Percentiles rank a stretch among this genome's conserved stretches.
These are phyloP conservation scores for Aureobasidium sp. DNA, from an alignment of 2,329 filamentous ascomycete genomes.

Conservation along the genomic window DNA sequence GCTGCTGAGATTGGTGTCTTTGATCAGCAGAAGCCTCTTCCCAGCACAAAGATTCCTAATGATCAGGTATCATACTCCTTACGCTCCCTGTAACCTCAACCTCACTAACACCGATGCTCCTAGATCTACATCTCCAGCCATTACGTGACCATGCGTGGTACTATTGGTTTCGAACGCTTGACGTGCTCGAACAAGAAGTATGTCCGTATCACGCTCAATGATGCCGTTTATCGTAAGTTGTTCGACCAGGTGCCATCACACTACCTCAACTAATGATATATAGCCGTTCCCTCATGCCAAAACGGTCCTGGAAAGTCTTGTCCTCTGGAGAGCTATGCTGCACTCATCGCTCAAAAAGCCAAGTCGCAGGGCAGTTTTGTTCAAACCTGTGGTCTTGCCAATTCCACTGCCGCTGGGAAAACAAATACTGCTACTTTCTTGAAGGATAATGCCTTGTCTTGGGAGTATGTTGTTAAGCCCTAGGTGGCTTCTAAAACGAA, in stretches of 20 bases:
- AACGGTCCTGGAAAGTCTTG: conserved; percentile 40
- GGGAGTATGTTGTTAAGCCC: conserved; percentile 9
- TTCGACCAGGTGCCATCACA: conserved; percentile 31
- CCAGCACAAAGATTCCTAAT: conserved; percentile 37
- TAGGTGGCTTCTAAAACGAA: not conserved
- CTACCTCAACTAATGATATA: conserved; percentile 30
- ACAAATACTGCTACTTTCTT: conserved; percentile 8
- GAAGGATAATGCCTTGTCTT: conserved; percentile 6
- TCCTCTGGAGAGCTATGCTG: conserved; percentile 34
- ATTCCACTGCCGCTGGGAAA: not conserved
- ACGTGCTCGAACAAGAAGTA: conserved; percentile 43
- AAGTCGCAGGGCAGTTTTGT: conserved; percentile 37
- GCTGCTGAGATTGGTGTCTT: conserved; percentile 53
- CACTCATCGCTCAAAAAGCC: conserved; percentile 29
- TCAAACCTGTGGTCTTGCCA: conserved; percentile 31
- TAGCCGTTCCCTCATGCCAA: conserved; percentile 40
- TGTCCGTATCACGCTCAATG: conserved; percentile 52
- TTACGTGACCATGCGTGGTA: conserved; percentile 56
- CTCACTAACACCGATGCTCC: not conserved
- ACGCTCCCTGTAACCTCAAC: not conserved
- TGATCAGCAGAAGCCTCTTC: conserved; percentile 45
- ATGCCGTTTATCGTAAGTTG: conserved; percentile 46
- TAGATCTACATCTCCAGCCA: conserved; percentile 47
- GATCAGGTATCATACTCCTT: conserved; percentile 17
- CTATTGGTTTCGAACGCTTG: conserved; percentile 55